Evolutionary conservation across 1,284 basidiomycete species (phyloP).

Genomic region (Cryptococcus sp.): DNA sequence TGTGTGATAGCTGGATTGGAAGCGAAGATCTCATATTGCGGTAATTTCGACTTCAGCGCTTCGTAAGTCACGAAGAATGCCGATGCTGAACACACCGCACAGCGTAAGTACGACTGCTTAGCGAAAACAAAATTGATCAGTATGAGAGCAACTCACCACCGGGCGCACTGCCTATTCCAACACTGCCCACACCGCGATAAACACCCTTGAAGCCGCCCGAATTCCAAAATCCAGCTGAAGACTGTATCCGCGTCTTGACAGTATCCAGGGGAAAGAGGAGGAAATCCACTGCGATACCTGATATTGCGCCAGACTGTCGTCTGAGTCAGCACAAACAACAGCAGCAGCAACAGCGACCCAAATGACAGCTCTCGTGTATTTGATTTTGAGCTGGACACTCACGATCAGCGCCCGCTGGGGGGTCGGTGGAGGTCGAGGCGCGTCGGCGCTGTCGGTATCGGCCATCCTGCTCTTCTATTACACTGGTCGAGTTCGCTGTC

Average conservation of each 20-base stretch:
- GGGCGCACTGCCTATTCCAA: slow-evolving; percentile 92
- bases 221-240: slow-evolving; percentile 77
- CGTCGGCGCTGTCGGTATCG: slow-evolving; percentile 12
- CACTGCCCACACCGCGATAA: slow-evolving; percentile 93
- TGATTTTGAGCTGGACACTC: slow-evolving; percentile 13
- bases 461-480: slow-evolving; percentile 9
- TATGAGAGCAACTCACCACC: slow-evolving; percentile 68
- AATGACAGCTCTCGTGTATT: no score
- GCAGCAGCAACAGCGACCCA: not conserved
- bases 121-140: no score
- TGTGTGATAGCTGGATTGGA: slow-evolving; percentile 71
- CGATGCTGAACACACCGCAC: slow-evolving; percentile 63
- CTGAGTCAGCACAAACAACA: no score
- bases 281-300: slow-evolving; percentile 88
- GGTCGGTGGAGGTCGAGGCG: slow-evolving; percentile 29
- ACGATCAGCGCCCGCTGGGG: slow-evolving; percentile 44
- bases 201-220: slow-evolving; percentile 90
- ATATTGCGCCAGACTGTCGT: slow-evolving; percentile 75
- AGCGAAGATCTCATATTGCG: slow-evolving; percentile 54
- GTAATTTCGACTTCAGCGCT: slow-evolving; percentile 73
- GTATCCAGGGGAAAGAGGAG: slow-evolving; percentile 97
- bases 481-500: no score
- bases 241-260: slow-evolving; percentile 91
- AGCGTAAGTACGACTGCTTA: no score
- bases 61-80: slow-evolving; percentile 96